Base-by-base conservation (phyloP, 2,329 filamentous ascomycete genomes). In the Huntiella abstrusa region DNA sequence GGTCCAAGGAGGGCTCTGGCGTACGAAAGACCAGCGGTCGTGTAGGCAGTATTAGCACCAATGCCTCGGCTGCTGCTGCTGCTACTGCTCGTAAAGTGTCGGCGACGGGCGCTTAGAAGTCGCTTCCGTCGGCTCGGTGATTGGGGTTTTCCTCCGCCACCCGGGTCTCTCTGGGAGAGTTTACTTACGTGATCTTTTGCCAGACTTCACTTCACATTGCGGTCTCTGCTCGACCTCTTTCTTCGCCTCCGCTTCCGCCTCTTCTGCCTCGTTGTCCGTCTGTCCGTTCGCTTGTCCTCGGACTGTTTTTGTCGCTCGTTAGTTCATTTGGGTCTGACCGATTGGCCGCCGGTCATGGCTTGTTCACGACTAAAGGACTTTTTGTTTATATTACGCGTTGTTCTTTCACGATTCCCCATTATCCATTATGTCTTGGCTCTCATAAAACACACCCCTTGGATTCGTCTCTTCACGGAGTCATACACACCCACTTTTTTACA, bases 1-100 rank as follows among this genome's bases (percentile, higher is more conserved):
- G 69, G 15, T 61, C 62, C 52, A 73, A 70, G 56, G 68, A 73
- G 48, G 62, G 64, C 28, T 62, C 61, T 5, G 75, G 67, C 40
- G 67, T 79, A 40, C 70, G 77, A 51, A 81, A 81, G 66, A 77
- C 72, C 4, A 80, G 75, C 54, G 76, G 76, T 34, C 69, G 77
- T 37, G 64, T 80, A 11, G 76, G 74, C 43, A 80, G 75, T 57
- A 64, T 72, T 48, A 70, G 64, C n/a, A 46, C 32, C 41, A 37
- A 41, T 3, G 19, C 35, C n/a, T 47, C 48, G 19, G 62, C 61
- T 45, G 62, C 59, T 36, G 62, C 62, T 49, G 57, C 61, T 19
- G 62, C 68, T 5, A 62, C 67, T 17, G 64, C 63, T 35, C 65
- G 72, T 50, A 76, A 75, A 61, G 67, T 74, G 48, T 73, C 70